Base-by-base conservation (phyloP, 2,329 filamentous ascomycete genomes). In the Talaromyces amestolkiae region DNA sequence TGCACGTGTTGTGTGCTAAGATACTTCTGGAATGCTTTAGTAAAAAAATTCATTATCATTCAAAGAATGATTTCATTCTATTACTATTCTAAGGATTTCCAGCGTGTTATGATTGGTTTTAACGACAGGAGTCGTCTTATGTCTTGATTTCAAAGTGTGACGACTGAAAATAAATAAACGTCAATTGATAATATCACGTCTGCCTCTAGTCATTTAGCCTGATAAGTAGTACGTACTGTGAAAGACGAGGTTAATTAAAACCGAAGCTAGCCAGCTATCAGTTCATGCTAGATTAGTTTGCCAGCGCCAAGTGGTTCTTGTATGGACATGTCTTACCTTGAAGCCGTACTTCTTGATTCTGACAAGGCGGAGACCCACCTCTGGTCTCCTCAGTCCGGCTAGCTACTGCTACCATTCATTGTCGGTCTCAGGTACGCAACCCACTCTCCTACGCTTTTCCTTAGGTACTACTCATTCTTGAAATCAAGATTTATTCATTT, bases 91-190 rank as follows among this genome's bases (percentile, higher is more conserved):
- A 66, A 70, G 71, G 58, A 43, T 60, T 69, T 70, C 65, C 67
- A 74, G 71, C 68, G 70, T 71, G 75, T 76, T 72, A 73, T 75
- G 71, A 62, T 62, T 53, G 47, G 13, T 43, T 69, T 70, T 70
- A 70, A 72, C 60, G 60, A 62, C 49, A 54, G 60, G 59, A 51
- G 59, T 61, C 59, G 45, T 61, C 33, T 47, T 61, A 13, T 37
- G 53, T 39, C 53, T 61, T 61, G 43, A 61, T 49, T 61, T 37
- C 53, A 56, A 56, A 56, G 19, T 56, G 53, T 56, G 53, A 56
- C 53, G 53, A 39, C 53, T 56, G 53, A 56, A 54, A 62, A 62
- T 43, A 62, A 53, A 62, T 33, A 43, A 53, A 53, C 47, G 47
- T 62, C 60, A 62, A 62, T 62, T 62, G 47, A 62, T 62, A 62